Base-by-base conservation (phyloP, 768 basidiomycete species). In the Xanthoconium stramineum region DNA sequence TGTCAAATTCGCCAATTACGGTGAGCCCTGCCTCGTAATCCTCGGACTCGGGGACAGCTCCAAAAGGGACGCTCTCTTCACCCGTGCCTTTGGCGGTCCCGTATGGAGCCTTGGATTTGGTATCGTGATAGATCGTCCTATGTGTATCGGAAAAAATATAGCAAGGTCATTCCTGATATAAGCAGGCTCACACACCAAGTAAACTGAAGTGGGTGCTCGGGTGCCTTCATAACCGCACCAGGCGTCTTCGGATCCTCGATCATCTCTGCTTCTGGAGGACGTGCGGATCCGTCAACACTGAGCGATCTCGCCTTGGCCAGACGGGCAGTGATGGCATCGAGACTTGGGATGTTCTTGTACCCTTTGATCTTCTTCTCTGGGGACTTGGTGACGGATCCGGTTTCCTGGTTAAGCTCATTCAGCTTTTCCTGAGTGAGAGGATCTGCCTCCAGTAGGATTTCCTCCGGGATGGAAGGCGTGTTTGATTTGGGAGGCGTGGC, bases 101-200 rank as follows among this genome's bases (percentile, higher is more conserved):
- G 29, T 50, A 54, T 36, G 88, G 82, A 53, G 74, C 77, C 71
- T 88, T 88, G 57, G 84, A 68, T 76, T 95, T 96, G 24, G 86
- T 82, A 68, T 97, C 94, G 71, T 93, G 91, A 71, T 84, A 97
- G 58, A 96, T 80, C 13, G 91, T 94, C 94, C 92, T 94, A 15
- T 39, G 28, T 49, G 39, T 37, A n/a, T 12, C 24, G 5, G 10
- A 17, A 20, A 46, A 36, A 29, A 50, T 58, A n/a, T 53, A 33
- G n/a, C 47, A 43, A n/a, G 13, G 32, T 24, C 15, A 30, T 19
- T 32, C 43, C 47, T 46, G 35, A 59, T 46, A n/a, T 17, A 20
- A 52, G 42, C 20, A 53, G 53, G 40, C 17, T 38, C 59, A 69
- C 68, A 46, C 40, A 93, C 91, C 94, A 96, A 39, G 83, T 69